Evolutionary conservation across 257 asterid genomes (phyloP), one percentile per base, ranked within the genome.

Genomic region (Perilla frutescens): DNA sequence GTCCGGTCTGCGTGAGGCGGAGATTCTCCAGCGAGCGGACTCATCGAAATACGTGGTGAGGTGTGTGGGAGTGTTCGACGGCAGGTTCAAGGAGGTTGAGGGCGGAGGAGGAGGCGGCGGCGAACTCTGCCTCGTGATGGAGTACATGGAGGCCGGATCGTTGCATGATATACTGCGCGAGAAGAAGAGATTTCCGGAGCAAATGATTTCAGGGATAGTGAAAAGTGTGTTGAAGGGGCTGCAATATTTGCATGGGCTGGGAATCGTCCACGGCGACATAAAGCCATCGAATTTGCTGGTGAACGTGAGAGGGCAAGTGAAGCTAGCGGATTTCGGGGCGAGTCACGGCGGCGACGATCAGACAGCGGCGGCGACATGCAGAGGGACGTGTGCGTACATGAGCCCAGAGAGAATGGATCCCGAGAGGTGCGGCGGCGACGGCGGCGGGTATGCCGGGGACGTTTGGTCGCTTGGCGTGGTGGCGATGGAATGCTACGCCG

Each of bases 351-450:
- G 53, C 4, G 70, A 73, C 37, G 40, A 50, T 14, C 26, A 20
- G 5, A 12, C 14, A 54, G 34, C 7, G 11, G 4, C 3, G 40
- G 39, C 4, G 15, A 31, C 75, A 3, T 67, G 73, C n/a, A 68
- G 47, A 63, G 89, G 89, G 0, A 87, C 90, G 6, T 77, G 82
- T 11, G 88, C 87, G 26, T 84, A 84, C 37, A 83, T 84, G 89
- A 87, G 92, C 70, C 89, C 92, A 0, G 90, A 85, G 75, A 73
- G 88, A 57, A 45, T 81, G 66, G 85, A 84, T 63, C 83, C 89
- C 1, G 85, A 81, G 64, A 73, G 81, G 6, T 84, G 87, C 86
- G 74, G 48, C 37, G 80, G 82, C 6, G 81, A 43, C 5, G 29
- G 11, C 36, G 78, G 66, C 6, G 82, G 84, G 3, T 83, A 53